A percentile compares a stretch with the other conserved stretches of the same genome.
phyloP scores from a whole-genome alignment of 1,284 basidiomycete species.

The Heterobasidion occidentale region DNA sequence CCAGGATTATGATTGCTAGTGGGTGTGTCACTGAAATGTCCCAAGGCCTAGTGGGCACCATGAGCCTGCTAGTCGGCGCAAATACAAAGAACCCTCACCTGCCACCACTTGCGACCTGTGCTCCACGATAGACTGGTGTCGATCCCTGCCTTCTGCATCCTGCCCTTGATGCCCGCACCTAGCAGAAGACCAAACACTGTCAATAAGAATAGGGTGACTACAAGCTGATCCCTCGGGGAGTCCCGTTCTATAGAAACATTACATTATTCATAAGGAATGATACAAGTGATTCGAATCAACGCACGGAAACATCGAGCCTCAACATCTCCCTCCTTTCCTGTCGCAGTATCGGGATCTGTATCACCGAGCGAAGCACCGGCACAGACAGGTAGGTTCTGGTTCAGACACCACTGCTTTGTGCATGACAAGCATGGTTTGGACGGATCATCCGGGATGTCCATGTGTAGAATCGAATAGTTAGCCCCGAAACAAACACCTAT shows the following conservation, averaged over 20 bases:
- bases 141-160: conserved; percentile 71
- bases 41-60: conserved; percentile 47
- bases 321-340: conserved; percentile 94
- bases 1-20: conserved; percentile 30
- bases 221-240: conserved; percentile 84
- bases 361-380: conserved; percentile 79
- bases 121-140: conserved; percentile 56
- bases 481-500: conserved; percentile 85
- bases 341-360: conserved; percentile 85
- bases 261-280: conserved; percentile 11
- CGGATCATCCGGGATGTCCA: conserved; percentile 77
- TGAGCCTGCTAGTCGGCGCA: neutral
- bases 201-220: conserved; percentile 85
- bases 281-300: conserved; percentile 25
- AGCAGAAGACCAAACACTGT: conserved; percentile 79
- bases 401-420: conserved; percentile 92
- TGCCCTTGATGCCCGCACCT: conserved; percentile 74
- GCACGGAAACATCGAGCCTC: conserved; percentile 93
- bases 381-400: conserved; percentile 86
- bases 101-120: conserved; percentile 66
- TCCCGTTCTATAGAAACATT: conserved; percentile 52
- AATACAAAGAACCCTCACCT: conserved; percentile 38
- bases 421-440: conserved; percentile 87
- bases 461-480: conserved; percentile 82
- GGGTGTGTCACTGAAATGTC: conserved; percentile 41